A percentile compares a stretch with the other conserved stretches of the same genome.
Conservation (phyloP, 208 protist species). For the Tritrichomonas musculus region DNA sequence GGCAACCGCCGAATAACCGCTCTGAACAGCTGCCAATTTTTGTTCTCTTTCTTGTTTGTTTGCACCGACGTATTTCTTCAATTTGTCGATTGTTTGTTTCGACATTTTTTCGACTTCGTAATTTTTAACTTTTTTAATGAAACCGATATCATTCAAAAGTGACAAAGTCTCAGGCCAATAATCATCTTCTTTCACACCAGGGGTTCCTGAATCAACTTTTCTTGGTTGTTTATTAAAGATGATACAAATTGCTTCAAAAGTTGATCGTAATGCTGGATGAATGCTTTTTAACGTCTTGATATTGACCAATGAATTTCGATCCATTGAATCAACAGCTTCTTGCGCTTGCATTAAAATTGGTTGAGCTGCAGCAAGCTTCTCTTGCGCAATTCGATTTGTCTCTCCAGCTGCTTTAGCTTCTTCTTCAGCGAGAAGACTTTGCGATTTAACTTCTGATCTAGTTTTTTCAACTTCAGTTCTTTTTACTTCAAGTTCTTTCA, state of each 20-base stretch:
- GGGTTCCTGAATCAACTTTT: background rate
- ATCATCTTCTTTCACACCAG: background rate
- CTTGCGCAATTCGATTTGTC: background rate
- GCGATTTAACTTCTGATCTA: background rate
- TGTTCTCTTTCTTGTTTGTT: constrained; percentile 51
- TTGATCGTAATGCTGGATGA: background rate
- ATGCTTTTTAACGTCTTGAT: background rate
- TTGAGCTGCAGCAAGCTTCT: background rate
- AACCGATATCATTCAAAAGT: constrained; percentile 78
- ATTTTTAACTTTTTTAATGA: constrained; percentile 82
- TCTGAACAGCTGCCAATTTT: background rate
- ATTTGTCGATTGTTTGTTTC: constrained; percentile 78
- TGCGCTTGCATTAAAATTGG: background rate
- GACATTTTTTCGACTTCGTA: constrained; percentile 89
- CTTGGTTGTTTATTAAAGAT: background rate
- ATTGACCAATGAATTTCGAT: background rate
- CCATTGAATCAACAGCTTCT: constrained; percentile 11
- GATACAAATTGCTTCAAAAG: constrained; percentile 34
- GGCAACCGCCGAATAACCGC: constrained; percentile 46
- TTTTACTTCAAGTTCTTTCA: background rate
- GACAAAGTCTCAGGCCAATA: background rate
- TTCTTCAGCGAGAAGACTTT: background rate
- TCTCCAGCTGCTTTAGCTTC: background rate
- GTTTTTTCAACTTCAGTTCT: background rate
- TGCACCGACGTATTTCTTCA: constrained; percentile 80